Percentiles rank a stretch among this genome's conserved stretches.
Conservation (phyloP, 2,329 filamentous ascomycete species). For the Lithohypha guttulata region DNA sequence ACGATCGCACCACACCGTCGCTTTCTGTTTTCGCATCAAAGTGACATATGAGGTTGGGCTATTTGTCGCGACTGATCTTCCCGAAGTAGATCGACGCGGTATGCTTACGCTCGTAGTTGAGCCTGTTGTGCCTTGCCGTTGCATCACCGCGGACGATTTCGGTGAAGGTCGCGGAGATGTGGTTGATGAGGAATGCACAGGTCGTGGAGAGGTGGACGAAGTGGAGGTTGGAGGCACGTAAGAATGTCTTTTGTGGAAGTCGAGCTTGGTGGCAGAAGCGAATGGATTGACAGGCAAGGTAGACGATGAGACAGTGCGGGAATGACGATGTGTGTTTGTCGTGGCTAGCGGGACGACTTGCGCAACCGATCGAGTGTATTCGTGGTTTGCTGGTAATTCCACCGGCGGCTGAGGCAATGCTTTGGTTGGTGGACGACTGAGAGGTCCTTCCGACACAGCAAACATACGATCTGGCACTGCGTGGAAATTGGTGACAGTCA, state of each 20-base stretch:
- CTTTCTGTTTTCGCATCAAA: slow-evolving; percentile 91
- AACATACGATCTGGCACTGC: slow-evolving; percentile 19
- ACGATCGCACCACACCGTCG: slow-evolving; percentile 95
- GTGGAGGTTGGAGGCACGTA: slow-evolving; percentile 6
- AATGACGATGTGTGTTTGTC: slow-evolving; percentile 18
- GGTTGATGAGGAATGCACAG: slow-evolving; percentile 7
- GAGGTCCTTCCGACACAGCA: slow-evolving; percentile 7
- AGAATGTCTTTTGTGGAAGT: background rate
- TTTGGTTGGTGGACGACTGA: slow-evolving; percentile 10
- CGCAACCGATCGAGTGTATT: slow-evolving; percentile 15
- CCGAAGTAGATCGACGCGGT: slow-evolving; percentile 22
- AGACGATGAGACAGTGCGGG: slow-evolving; percentile 16
- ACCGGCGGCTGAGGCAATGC: slow-evolving; percentile 11
- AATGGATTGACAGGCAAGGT: slow-evolving; percentile 11
- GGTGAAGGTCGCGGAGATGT: slow-evolving; percentile 17
- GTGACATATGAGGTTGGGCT: slow-evolving; percentile 59
- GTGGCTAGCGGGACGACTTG: slow-evolving; percentile 10
- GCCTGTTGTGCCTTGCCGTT: slow-evolving; percentile 18
- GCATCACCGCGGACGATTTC: slow-evolving; percentile 15
- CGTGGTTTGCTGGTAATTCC: slow-evolving; percentile 9
- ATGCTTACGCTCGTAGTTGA: slow-evolving; percentile 15
- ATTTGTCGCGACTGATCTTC: slow-evolving; percentile 20
- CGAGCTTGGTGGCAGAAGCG: background rate
- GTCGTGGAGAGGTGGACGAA: slow-evolving; percentile 8
- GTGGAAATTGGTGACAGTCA: slow-evolving; percentile 21